Conservation (phyloP, 2,329 filamentous ascomycete species). For the Diaporthe amygdali region DNA sequence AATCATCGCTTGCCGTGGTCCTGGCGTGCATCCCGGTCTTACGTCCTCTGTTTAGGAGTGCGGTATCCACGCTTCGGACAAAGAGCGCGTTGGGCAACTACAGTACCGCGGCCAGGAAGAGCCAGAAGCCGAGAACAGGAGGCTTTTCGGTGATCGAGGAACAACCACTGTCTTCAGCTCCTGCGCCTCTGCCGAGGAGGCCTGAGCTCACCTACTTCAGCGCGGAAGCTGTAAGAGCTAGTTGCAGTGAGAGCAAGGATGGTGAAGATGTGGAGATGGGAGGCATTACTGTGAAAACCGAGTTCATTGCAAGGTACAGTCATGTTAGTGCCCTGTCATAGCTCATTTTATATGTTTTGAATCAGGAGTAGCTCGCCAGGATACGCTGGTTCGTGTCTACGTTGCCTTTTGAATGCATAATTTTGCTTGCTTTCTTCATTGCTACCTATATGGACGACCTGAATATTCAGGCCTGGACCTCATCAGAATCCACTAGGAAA, state of each 20-base stretch:
- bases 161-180: neutral
- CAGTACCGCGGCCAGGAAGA: neutral
- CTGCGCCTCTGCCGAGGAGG: neutral
- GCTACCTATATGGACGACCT: neutral
- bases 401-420: neutral
- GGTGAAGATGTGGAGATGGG: slow-evolving; percentile 7
- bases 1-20: slow-evolving; percentile 7
- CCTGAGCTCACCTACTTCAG: slow-evolving; percentile 4
- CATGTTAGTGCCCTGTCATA: neutral
- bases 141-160: slow-evolving; percentile 10
- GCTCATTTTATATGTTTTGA: neutral
- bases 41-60: slow-evolving; percentile 15
- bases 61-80: neutral
- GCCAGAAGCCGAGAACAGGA: neutral
- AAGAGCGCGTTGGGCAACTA: neutral
- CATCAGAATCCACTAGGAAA: neutral
- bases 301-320: slow-evolving; percentile 13
- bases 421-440: neutral
- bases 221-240: neutral
- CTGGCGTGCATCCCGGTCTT: slow-evolving; percentile 20
- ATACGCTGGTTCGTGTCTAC: neutral
- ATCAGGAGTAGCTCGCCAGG: neutral
- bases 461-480: no score
- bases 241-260: neutral
- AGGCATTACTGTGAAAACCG: neutral